Conservation (phyloP, 345 rosid genomes). For the Trapa bicornis region DNA sequence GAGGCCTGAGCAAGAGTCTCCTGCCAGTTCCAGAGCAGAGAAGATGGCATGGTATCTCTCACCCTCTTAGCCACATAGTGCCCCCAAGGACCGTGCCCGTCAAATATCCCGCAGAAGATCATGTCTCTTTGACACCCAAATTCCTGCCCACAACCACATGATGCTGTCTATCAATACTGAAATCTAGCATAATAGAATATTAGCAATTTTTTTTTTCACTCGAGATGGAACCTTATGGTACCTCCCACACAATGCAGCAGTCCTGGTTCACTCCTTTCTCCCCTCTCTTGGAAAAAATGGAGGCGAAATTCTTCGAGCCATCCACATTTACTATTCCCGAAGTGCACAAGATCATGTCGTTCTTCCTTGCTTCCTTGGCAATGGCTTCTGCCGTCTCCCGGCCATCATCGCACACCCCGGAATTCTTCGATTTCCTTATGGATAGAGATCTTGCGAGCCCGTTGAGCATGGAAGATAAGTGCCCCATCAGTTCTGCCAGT, state of each 20-base stretch:
- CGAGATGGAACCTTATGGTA: conserved; percentile 8
- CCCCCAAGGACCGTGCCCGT: conserved; percentile 97
- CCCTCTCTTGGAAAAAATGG: conserved; percentile 74
- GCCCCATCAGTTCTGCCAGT: conserved; percentile 34
- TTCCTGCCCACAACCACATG: conserved; percentile 30
- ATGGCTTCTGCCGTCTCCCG: conserved; percentile 45
- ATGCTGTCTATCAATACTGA: background rate
- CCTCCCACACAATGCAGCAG: conserved; percentile 92
- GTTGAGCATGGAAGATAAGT: conserved; percentile 68
- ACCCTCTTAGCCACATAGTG: conserved; percentile 82
- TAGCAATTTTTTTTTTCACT: too few species aligned
- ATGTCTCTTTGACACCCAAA: conserved; percentile 83
- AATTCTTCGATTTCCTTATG: conserved; percentile 31
- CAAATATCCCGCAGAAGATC: conserved; percentile 86
- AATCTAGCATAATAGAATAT: background rate
- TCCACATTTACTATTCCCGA: conserved; percentile 57
- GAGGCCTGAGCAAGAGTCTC: conserved; percentile 51
- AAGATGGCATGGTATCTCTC: conserved; percentile 60
- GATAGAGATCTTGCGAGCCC: conserved; percentile 53
- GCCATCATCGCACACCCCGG: conserved; percentile 34
- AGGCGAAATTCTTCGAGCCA: conserved; percentile 53
- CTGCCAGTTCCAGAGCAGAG: conserved; percentile 70
- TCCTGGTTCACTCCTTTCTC: conserved; percentile 86
- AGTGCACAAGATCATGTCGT: conserved; percentile 50
- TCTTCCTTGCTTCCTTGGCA: conserved; percentile 75